A percentile compares a stretch with the other conserved stretches of the same genome.
These are phyloP conservation scores for Grosmannia penicillata DNA, from an alignment of 2,329 filamentous ascomycete genomes.

Conservation along the genomic window DNA sequence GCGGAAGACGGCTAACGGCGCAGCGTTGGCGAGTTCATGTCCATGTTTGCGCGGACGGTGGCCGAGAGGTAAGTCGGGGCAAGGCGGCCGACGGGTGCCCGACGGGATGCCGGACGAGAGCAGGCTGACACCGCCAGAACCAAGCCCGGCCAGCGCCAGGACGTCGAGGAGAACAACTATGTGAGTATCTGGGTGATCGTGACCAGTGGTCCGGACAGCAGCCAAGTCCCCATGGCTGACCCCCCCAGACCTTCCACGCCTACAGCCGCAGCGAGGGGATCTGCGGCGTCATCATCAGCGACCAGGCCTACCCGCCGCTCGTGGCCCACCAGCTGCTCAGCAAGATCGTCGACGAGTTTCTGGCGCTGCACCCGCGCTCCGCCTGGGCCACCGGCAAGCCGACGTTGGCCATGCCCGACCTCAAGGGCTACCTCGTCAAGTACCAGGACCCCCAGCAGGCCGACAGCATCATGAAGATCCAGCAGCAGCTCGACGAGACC, in stretches of 20 bases:
- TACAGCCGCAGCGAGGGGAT: conserved; percentile 63
- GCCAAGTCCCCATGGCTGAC: too few species aligned
- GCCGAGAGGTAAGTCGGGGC: conserved; percentile 47
- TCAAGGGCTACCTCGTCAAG: conserved; percentile 58
- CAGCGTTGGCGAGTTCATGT: conserved; percentile 36
- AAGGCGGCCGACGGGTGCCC: too few species aligned
- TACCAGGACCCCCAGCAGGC: conserved; percentile 81
- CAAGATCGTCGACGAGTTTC: conserved; percentile 80
- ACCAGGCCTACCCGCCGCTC: conserved; percentile 58
- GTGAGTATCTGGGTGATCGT: conserved; percentile 2
- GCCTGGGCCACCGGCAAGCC: conserved; percentile 40
- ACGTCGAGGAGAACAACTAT: conserved; percentile 61
- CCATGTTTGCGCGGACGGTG: conserved; percentile 72
- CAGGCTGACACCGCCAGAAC: conserved; percentile 29
- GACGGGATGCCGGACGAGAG: too few species aligned
- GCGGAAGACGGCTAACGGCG: conserved; percentile 10
- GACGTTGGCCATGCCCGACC: conserved; percentile 37
- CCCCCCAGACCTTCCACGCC: conserved; percentile 42
- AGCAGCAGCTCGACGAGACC: conserved; percentile 92
- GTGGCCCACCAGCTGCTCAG: conserved; percentile 77
- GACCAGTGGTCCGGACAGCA: too few species aligned
- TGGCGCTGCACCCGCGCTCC: conserved; percentile 50
- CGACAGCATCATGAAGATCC: conserved; percentile 89
- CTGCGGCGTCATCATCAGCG: conserved; percentile 63
- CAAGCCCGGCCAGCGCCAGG: conserved; percentile 61